Evolutionary conservation across 1,139 yeast species (phyloP).

Genomic region (Magnusiomyces fungicola): DNA sequence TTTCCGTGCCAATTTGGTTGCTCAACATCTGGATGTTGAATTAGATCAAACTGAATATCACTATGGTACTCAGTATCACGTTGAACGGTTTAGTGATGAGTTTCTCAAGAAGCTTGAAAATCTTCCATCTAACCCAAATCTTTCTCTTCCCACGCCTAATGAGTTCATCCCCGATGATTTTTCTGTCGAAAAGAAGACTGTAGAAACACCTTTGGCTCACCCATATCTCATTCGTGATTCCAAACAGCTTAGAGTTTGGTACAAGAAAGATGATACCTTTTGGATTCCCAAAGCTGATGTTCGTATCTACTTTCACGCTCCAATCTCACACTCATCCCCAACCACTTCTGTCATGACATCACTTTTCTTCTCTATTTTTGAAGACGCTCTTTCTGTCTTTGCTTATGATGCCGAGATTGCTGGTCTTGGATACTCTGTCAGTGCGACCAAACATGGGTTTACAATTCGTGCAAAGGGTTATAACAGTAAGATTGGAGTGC

Average conservation of each 20-base stretch:
- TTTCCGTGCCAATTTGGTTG: conserved; percentile 50
- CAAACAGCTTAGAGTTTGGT: conserved; percentile 58
- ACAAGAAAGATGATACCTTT: conserved; percentile 82
- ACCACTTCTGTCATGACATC: conserved; percentile 50
- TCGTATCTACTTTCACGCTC: conserved; percentile 54
- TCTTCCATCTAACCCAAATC: conserved; percentile 30
- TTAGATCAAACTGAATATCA: conserved; percentile 56
- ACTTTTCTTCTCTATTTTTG: conserved; percentile 59
- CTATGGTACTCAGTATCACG: conserved; percentile 81
- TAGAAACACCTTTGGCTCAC: conserved; percentile 34
- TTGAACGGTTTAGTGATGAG: conserved; percentile 39
- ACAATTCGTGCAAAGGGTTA: conserved; percentile 66
- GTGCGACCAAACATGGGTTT: conserved; percentile 63
- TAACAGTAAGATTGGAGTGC: conserved; percentile 65
- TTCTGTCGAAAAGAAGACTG: conserved; percentile 43
- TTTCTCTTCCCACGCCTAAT: conserved; percentile 63
- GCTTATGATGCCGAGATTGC: conserved; percentile 83
- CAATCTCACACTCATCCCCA: conserved; percentile 53
- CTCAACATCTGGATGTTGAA: conserved; percentile 28
- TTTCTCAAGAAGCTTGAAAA: conserved; percentile 35
- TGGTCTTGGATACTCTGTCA: conserved; percentile 55
- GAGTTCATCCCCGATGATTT: conserved; percentile 78
- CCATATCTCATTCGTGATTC: conserved; percentile 44
- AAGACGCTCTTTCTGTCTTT: conserved; percentile 66
- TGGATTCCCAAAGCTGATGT: conserved; percentile 82